phyloP scores from a whole-genome alignment of 2,329 filamentous ascomycete genomes.

The Daldinia sp. region DNA sequence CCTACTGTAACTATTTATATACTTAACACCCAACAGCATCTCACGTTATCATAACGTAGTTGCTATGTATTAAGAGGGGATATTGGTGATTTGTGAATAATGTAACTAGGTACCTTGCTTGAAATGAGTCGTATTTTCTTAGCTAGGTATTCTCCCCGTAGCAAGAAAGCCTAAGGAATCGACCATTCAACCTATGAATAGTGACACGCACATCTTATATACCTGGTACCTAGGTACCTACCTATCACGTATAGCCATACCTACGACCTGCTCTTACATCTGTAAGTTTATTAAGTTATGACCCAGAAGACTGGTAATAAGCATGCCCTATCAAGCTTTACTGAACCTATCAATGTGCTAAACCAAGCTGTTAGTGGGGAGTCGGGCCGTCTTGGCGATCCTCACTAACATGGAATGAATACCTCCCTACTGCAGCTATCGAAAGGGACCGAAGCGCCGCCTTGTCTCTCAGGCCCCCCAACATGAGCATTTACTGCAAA shows the following conservation, averaged over 20 bases:
- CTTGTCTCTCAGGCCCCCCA: neutral
- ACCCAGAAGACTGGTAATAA: neutral
- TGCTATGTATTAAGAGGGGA: no score
- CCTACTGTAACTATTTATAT: no score
- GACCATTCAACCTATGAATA: neutral
- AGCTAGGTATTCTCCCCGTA: no score
- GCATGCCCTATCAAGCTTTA: neutral
- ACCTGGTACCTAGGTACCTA: neutral
- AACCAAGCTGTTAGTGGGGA: slow-evolving; percentile 1
- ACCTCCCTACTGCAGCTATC: neutral
- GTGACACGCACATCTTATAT: neutral
- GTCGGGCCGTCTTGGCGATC: slow-evolving; percentile 37
- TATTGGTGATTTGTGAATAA: no score
- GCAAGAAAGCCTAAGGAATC: no score
- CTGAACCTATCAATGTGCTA: neutral
- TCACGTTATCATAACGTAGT: no score
- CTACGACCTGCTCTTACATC: neutral
- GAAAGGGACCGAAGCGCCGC: neutral
- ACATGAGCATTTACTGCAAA: neutral
- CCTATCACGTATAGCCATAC: neutral
- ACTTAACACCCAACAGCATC: no score
- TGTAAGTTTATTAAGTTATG: neutral
- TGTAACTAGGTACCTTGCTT: no score
- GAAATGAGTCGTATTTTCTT: no score
- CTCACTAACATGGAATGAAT: slow-evolving; percentile 6